Conservation (phyloP, 2,329 filamentous ascomycete species). For the Hypoxylon sp. region DNA sequence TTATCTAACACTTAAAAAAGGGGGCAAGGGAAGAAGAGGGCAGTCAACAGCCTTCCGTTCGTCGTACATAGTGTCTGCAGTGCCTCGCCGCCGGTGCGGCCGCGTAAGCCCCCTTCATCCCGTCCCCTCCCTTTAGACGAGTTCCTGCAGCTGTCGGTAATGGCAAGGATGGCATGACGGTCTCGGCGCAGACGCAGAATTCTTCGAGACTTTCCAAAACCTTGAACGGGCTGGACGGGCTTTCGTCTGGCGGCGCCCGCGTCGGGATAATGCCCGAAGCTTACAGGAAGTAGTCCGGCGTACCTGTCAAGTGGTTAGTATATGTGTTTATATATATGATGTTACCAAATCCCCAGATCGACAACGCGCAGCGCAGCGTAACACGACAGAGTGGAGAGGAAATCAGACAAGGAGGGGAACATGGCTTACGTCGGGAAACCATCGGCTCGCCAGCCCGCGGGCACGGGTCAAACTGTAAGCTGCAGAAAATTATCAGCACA, state of each 20-base stretch:
- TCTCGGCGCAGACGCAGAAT: constrained; percentile 26
- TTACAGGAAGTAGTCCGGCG: constrained; percentile 99
- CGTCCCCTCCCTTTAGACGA: no score
- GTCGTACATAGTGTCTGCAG: constrained; percentile 3
- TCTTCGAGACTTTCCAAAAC: constrained; percentile 30
- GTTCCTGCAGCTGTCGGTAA: constrained; percentile 31
- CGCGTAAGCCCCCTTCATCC: background rate
- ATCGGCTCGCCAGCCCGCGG: constrained; percentile 97
- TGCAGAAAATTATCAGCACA: constrained; percentile 50
- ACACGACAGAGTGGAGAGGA: constrained; percentile 29
- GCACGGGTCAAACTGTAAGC: constrained; percentile 99
- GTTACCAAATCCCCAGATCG: background rate
- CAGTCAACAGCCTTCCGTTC: background rate
- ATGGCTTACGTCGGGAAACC: constrained; percentile 85
- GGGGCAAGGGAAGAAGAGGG: no score
- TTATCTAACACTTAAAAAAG: background rate
- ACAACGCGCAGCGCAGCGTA: background rate
- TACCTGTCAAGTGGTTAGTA: constrained; percentile 60
- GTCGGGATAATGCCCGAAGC: constrained; percentile 19
- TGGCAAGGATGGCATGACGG: constrained; percentile 18
- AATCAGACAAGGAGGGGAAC: constrained; percentile 11
- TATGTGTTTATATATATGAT: no score
- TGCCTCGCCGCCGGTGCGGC: background rate
- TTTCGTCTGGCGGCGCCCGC: constrained; percentile 16
- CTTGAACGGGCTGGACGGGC: constrained; percentile 29